These are phyloP conservation scores for Heterobasidion occidentale DNA, from an alignment of 1,284 basidiomycete species.

Conservation along the genomic window DNA sequence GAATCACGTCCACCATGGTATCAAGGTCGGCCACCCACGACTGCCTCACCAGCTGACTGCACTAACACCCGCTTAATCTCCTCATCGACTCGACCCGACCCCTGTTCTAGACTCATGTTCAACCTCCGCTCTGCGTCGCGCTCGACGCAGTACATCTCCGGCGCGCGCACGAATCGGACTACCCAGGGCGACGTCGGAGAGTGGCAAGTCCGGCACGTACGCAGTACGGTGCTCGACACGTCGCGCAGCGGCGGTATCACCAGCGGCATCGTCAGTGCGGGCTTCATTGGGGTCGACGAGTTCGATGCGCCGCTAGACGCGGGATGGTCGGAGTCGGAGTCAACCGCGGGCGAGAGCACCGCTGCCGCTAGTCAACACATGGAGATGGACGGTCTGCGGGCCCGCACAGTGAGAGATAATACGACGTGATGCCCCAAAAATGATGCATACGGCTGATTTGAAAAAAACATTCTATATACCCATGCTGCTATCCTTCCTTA, in stretches of 20 bases:
- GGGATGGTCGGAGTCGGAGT: neutral
- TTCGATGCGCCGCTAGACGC: neutral
- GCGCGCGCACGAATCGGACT: neutral
- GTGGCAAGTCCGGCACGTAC: neutral
- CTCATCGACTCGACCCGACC: no score
- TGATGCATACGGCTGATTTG: neutral
- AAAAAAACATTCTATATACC: no score
- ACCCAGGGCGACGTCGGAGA: neutral
- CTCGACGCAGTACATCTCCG: neutral
- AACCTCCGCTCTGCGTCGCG: neutral
- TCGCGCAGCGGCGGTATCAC: neutral
- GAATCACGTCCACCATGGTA: neutral
- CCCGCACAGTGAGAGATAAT: no score
- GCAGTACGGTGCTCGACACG: neutral
- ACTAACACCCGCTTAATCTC: no score
- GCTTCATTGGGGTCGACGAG: neutral
- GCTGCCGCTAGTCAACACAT: neutral
- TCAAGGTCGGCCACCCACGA: neutral
- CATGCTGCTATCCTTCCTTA: no score
- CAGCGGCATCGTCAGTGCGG: neutral
- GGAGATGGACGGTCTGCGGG: neutral
- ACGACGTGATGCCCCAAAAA: no score
- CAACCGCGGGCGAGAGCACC: neutral
- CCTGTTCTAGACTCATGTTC: neutral
- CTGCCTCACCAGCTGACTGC: neutral